Percentiles rank a stretch among this genome's conserved stretches.
Evolutionary conservation across 495 filamentous ascomycete species (phyloP).

Genomic region (Lasiosphaeria ovina): DNA sequence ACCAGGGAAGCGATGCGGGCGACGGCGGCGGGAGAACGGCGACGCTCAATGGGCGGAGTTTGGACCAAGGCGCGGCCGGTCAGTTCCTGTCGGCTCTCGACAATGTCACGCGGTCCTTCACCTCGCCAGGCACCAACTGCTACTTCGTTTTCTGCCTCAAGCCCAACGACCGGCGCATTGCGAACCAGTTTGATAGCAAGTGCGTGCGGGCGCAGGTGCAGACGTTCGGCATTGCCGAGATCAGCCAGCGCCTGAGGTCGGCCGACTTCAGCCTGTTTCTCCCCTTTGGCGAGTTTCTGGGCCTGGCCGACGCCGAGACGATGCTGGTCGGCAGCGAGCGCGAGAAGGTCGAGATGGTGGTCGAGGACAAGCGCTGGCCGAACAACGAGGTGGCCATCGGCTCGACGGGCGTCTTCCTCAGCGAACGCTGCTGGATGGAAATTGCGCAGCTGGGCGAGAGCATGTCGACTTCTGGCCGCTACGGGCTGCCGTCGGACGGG

Average conservation of each 20-base stretch:
- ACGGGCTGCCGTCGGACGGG: conserved; percentile 43
- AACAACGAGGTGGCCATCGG: conserved; percentile 87
- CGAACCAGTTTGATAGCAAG: conserved; percentile 98
- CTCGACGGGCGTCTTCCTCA: conserved; percentile 90
- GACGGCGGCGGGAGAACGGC: conserved; percentile 26
- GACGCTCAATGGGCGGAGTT: conserved; percentile 33
- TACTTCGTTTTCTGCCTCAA: conserved; percentile 98
- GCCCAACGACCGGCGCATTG: conserved; percentile 94
- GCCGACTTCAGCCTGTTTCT: conserved; percentile 95
- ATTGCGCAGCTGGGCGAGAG: conserved; percentile 73
- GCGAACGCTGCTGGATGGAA: conserved; percentile 91
- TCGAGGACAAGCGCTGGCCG: conserved; percentile 89
- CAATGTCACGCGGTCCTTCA: conserved; percentile 81
- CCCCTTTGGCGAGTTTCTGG: conserved; percentile 93
- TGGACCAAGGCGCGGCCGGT: conserved; percentile 80
- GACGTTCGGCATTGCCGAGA: conserved; percentile 94
- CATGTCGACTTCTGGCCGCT: conserved; percentile 52
- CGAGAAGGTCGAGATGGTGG: conserved; percentile 85
- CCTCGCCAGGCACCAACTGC: conserved; percentile 75
- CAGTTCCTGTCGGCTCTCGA: conserved; percentile 90
- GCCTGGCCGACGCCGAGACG: conserved; percentile 77
- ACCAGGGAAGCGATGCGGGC: conserved; percentile 51
- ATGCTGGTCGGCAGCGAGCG: conserved; percentile 86
- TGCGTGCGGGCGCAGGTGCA: conserved; percentile 93
- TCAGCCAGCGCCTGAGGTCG: conserved; percentile 85